Conservation (phyloP, 805 yeast species). For the Naumovozyma castellii region DNA sequence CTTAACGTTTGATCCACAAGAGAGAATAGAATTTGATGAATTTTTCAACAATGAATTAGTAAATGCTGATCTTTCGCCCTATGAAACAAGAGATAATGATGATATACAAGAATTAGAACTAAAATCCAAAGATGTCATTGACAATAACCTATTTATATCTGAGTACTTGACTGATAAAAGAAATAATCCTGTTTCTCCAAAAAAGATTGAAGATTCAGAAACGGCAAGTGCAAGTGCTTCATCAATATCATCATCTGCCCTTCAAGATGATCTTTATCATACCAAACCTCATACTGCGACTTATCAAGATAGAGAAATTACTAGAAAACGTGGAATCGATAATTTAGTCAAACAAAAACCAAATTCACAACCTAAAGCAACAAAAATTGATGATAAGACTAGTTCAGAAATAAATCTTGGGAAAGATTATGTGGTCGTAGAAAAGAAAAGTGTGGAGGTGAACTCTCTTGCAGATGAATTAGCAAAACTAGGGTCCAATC, state of each 20-base stretch:
- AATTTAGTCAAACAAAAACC: conserved; percentile 7
- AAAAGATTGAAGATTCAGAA: background rate
- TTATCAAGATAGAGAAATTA: background rate
- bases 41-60: conserved; percentile 72
- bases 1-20: conserved; percentile 75
- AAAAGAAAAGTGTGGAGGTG: conserved; percentile 88
- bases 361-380: background rate
- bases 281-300: background rate
- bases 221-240: background rate
- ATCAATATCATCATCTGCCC: background rate
- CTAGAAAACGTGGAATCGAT: background rate
- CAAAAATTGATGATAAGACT: background rate
- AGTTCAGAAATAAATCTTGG: conserved; percentile 50
- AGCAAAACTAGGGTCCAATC: conserved; percentile 31
- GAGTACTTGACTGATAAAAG: conserved; percentile 49
- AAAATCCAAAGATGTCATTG: conserved; percentile 56
- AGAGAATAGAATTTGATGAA: conserved; percentile 80
- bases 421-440: conserved; percentile 88
- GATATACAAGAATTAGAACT: conserved; percentile 41
- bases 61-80: conserved; percentile 36
- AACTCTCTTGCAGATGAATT: conserved; percentile 92
- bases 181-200: conserved; percentile 4
- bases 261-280: background rate
- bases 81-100: conserved; percentile 31
- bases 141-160: conserved; percentile 65